Evolutionary conservation across 202 grass and related monocot species (phyloP).

Genomic region (Musa balbisiana): DNA sequence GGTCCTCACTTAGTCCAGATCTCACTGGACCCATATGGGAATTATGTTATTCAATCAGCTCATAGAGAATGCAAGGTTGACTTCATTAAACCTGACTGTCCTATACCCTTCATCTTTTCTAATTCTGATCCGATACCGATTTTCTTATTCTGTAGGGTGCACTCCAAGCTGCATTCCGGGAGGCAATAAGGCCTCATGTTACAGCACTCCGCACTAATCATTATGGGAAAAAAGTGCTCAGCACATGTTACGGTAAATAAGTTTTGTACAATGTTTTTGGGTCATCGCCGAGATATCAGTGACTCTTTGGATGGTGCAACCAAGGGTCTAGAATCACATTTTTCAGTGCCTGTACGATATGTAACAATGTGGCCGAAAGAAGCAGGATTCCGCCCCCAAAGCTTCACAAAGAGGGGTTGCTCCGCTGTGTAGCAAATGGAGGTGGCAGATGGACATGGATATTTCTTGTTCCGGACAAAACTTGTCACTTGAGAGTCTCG

Average conservation of each 20-base stretch:
- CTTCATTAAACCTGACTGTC: neutral
- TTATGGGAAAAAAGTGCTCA: slow-evolving; percentile 66
- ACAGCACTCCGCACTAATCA: slow-evolving; percentile 39
- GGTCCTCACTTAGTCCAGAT: slow-evolving; percentile 12
- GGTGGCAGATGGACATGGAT: neutral
- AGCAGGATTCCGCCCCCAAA: neutral
- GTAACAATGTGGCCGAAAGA: neutral
- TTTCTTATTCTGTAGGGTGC: slow-evolving; percentile 40
- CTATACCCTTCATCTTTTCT: neutral
- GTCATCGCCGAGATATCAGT: neutral
- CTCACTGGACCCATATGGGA: slow-evolving; percentile 8
- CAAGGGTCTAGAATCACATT: neutral
- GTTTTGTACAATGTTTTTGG: neutral
- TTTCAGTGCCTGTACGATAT: neutral
- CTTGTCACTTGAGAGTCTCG: too few species aligned
- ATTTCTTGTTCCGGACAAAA: neutral
- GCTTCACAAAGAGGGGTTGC: neutral
- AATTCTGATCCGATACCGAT: neutral
- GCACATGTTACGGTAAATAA: slow-evolving; percentile 20
- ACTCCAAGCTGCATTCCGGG: slow-evolving; percentile 34
- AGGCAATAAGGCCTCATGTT: slow-evolving; percentile 45
- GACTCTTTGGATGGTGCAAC: neutral
- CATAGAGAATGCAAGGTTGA: slow-evolving; percentile 18
- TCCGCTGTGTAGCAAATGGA: neutral
- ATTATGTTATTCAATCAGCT: slow-evolving; percentile 25